phyloP scores from a whole-genome alignment of 208 protist species.

The Acanthamoeba sp. region DNA sequence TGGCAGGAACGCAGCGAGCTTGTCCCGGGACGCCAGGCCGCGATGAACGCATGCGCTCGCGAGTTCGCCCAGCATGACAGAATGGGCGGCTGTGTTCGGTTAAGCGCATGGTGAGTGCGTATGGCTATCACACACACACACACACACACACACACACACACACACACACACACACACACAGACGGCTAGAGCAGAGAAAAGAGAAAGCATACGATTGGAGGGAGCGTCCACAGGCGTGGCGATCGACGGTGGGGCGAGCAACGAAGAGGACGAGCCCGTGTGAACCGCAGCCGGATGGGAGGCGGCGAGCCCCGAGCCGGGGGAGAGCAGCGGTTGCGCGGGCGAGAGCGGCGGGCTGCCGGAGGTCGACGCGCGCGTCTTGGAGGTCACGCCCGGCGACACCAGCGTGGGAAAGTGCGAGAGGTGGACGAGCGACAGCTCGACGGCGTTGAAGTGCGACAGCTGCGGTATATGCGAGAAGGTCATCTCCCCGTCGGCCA shows the following conservation, averaged over 20 bases:
- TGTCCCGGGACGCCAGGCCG: background rate
- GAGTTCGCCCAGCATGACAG: background rate
- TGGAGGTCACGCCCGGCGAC: background rate
- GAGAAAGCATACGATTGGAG: background rate
- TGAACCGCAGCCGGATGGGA: background rate
- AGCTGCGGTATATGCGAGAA: background rate
- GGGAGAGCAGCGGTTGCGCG: background rate
- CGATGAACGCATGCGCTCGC: background rate
- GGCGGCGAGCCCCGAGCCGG: background rate
- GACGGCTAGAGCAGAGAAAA: too few species aligned
- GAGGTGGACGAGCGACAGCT: slow-evolving; percentile 17
- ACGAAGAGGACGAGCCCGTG: background rate
- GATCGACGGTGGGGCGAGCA: background rate
- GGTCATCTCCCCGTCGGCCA: background rate
- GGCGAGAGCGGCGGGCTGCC: background rate
- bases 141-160: background rate
- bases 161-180: background rate
- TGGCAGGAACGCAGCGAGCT: slow-evolving; percentile 15
- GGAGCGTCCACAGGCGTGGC: background rate
- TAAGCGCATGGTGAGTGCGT: background rate
- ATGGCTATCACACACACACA: background rate
- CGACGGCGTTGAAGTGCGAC: background rate
- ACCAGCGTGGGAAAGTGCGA: slow-evolving; percentile 27
- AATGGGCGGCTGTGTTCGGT: background rate
- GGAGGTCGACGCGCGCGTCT: background rate